Percentiles rank a stretch among this genome's conserved stretches.
phyloP scores from a whole-genome alignment of 352 stramenopile genomes.

The Globisporangium recalcitrans region DNA sequence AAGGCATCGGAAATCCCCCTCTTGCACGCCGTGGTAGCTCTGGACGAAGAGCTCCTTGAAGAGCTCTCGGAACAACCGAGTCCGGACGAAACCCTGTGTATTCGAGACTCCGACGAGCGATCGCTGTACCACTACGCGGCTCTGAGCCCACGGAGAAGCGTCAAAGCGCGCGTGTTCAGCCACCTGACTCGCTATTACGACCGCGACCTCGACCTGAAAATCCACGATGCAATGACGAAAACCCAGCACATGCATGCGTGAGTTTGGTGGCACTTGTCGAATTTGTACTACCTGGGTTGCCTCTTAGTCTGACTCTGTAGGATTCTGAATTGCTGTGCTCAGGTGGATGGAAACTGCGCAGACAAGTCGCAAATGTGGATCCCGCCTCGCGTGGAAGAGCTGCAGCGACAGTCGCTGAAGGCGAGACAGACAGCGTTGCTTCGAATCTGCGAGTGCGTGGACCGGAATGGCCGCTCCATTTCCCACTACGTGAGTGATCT shows the following conservation, averaged over 20 bases:
- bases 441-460: conserved; percentile 25
- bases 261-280: background rate
- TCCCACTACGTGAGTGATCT: conserved; percentile 51
- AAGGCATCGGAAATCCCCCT: conserved; percentile 31
- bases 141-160: conserved; percentile 18
- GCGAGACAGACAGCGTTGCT: conserved; percentile 28
- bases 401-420: conserved; percentile 21
- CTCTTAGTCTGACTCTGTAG: background rate
- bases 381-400: conserved; percentile 39
- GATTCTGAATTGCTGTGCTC: background rate
- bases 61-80: conserved; percentile 20
- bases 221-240: conserved; percentile 30
- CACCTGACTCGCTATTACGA: conserved; percentile 29
- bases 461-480: conserved; percentile 36
- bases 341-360: conserved; percentile 15
- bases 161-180: conserved; percentile 26
- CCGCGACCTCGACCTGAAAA: conserved; percentile 18
- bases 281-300: background rate
- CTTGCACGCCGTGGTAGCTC: conserved; percentile 31
- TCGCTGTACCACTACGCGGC: conserved; percentile 50
- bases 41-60: conserved; percentile 23
- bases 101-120: conserved; percentile 26
- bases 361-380: conserved; percentile 23
- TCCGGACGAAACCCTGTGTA: conserved; percentile 25
- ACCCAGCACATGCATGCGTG: conserved; percentile 29